Evolutionary conservation across 768 basidiomycete species (phyloP), one percentile per base, ranked within the genome.

Genomic region (Mrakia blollopis): DNA sequence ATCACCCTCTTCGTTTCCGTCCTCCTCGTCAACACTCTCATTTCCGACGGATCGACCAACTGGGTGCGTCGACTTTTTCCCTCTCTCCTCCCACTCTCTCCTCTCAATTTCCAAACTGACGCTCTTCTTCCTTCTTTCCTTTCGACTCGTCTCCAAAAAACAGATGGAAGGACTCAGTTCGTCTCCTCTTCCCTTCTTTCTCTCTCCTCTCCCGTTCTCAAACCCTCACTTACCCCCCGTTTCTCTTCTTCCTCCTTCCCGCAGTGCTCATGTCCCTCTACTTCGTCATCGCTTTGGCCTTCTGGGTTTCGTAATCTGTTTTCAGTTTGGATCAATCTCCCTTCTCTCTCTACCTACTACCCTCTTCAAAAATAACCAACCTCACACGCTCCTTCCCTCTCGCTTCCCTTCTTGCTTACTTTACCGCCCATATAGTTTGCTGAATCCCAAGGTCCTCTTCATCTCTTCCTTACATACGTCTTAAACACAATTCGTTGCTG

Each of bases 1-100:
- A 82, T 82, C 79, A 73, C 79, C 77, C 37, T 68, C 35, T 68
- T 82, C 39, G 79, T 83, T 37, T 78, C 81, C 9, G 79, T 83
- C 44, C 73, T 83, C 10, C 75, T 83, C 68, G 82, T 82, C 81
- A 82, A 82, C 62, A 81, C 80, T 37, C 81, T 81, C 50, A 83
- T 83, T 44, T 77, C 79, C 35, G 82, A 82, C 73, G 82, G 81
- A n/a, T 50, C 80, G 75, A 81, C 82, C 10, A 82, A 83, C 70
- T 72, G 69, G 69, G 70, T 71, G 5, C 54, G 70, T 70, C 69
- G 1, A 6, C 10, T 21, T 69, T 44, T 41, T 41, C 21, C 35
- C 25, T 23, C 21, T 1, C 28, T 32, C 35, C 14, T 23, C 2
- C 39, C n/a, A 11, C 30, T 71, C 3, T 23, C 41, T 28, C 69